phyloP scores from a whole-genome alignment of 2,329 filamentous ascomycete genomes.

The Didymella arachidicola region DNA sequence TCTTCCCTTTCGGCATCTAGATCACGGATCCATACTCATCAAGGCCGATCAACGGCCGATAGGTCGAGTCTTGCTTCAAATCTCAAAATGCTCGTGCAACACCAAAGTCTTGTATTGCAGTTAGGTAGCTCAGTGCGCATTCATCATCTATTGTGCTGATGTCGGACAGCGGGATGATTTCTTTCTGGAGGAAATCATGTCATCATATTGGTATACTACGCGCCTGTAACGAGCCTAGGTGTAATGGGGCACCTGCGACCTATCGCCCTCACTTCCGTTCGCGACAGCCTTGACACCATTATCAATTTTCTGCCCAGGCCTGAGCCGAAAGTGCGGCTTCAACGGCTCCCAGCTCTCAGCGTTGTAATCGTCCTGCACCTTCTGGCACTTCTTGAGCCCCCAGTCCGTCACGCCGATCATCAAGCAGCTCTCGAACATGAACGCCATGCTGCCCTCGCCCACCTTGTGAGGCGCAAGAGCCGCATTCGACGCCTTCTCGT shows the following conservation, averaged over 20 bases:
- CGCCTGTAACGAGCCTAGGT: slow-evolving; percentile 5
- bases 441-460: slow-evolving; percentile 70
- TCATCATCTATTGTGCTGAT: no score
- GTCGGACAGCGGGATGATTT: background rate
- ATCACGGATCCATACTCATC: no score
- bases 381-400: slow-evolving; percentile 73
- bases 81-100: no score
- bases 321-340: slow-evolving; percentile 55
- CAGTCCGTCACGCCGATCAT: slow-evolving; percentile 77
- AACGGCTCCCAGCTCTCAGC: slow-evolving; percentile 77
- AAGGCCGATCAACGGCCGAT: no score
- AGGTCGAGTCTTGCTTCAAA: no score
- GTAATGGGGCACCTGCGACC: slow-evolving; percentile 38
- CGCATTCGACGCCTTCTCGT: slow-evolving; percentile 65
- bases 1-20: background rate
- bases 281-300: slow-evolving; percentile 31
- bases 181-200: background rate
- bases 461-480: slow-evolving; percentile 65
- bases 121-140: no score
- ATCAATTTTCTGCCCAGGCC: slow-evolving; percentile 37
- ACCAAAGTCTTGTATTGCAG: no score
- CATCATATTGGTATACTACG: slow-evolving; percentile 4
- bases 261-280: slow-evolving; percentile 30
- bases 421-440: slow-evolving; percentile 72
- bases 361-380: slow-evolving; percentile 77